Conservation (phyloP, 441 rosid genomes). For the Sinapis alba region DNA sequence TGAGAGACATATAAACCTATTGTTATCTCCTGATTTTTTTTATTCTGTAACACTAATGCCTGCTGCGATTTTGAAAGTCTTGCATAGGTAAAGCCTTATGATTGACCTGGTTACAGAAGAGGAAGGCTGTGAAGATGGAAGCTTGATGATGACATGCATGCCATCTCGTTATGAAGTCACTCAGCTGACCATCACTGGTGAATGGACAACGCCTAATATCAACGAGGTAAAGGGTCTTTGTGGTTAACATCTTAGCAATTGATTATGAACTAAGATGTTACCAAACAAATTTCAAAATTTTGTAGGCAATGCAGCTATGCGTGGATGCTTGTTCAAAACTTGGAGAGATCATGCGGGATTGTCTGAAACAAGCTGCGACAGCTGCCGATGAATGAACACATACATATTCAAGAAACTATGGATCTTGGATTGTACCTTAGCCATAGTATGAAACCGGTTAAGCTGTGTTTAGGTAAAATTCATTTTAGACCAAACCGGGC, state of each 20-base stretch:
- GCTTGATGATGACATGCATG: constrained; percentile 74
- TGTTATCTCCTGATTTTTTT: background rate
- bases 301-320: constrained; percentile 84
- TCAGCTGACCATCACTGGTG: constrained; percentile 74
- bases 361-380: constrained; percentile 69
- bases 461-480: constrained; percentile 8
- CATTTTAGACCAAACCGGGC: background rate
- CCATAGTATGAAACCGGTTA: constrained; percentile 9
- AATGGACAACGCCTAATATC: constrained; percentile 72
- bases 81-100: constrained; percentile 67
- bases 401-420: constrained; percentile 18
- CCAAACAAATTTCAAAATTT: constrained; percentile 7
- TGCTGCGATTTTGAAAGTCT: constrained; percentile 46
- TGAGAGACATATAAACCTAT: background rate
- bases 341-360: constrained; percentile 68
- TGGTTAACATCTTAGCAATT: too few species aligned
- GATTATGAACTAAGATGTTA: too few species aligned
- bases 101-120: constrained; percentile 77
- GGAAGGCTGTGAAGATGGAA: constrained; percentile 82
- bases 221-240: constrained; percentile 50
- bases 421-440: constrained; percentile 17
- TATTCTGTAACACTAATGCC: background rate
- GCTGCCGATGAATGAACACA: constrained; percentile 52
- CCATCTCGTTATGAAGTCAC: constrained; percentile 80
- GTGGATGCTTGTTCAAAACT: constrained; percentile 76